Percentiles rank a stretch among this genome's conserved stretches.
phyloP scores from a whole-genome alignment of 2,329 filamentous ascomycete species.

The Lachnellula cervina region DNA sequence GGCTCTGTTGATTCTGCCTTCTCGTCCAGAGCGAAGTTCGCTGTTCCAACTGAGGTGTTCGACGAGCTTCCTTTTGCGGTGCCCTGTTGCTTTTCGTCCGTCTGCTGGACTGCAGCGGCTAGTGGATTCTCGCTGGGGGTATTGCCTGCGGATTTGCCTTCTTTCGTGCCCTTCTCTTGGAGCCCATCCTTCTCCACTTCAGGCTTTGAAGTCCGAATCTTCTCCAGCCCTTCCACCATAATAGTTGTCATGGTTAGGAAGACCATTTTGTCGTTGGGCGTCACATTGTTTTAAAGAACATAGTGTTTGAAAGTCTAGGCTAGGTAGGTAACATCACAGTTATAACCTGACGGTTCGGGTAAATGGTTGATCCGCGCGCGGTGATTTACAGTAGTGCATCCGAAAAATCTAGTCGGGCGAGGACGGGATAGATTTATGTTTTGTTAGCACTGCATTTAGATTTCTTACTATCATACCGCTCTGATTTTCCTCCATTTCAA shows the following conservation, averaged over 20 bases:
- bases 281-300: conserved; percentile 3
- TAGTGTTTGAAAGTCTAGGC: conserved; percentile 4
- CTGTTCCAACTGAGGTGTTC: neutral
- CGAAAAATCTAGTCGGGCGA: conserved; percentile 23
- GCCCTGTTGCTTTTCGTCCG: neutral
- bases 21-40: neutral
- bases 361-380: conserved; percentile 15
- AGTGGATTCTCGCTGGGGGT: too few relatives aligned
- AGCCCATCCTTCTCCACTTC: neutral
- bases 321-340: too few relatives aligned
- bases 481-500: neutral
- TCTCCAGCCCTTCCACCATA: conserved; percentile 58
- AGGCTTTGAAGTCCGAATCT: conserved; percentile 23
- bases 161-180: neutral
- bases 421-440: conserved; percentile 16
- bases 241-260: conserved; percentile 69
- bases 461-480: neutral
- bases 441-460: neutral
- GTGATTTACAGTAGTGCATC: conserved; percentile 18
- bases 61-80: neutral
- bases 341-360: conserved; percentile 5
- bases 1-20: conserved; percentile 37
- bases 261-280: conserved; percentile 52
- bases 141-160: neutral
- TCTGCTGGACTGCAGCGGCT: too few relatives aligned